These are phyloP conservation scores for Neurospora cerealis DNA, from an alignment of 495 filamentous ascomycete genomes.

Conservation along the genomic window DNA sequence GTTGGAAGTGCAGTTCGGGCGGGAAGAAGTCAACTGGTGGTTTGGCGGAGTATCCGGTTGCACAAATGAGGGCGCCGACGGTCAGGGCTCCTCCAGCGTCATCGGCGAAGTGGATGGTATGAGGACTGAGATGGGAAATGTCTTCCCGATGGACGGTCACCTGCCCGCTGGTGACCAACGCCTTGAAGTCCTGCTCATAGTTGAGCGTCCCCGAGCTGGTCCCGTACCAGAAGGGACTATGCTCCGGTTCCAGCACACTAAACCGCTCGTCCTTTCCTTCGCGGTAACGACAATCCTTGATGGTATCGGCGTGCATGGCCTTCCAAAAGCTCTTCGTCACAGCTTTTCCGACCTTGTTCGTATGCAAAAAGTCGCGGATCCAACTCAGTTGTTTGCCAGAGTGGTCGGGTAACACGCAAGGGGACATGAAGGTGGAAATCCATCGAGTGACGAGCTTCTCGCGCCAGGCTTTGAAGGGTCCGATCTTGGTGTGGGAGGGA, in stretches of 20 bases:
- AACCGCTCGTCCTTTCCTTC: constrained; percentile 27
- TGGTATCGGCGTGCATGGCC: constrained; percentile 42
- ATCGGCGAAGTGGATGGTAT: constrained; percentile 30
- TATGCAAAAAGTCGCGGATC: constrained; percentile 31
- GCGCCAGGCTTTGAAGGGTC: constrained; percentile 16
- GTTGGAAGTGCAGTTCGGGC: not conserved
- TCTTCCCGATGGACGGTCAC: constrained; percentile 55
- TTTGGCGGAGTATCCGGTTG: constrained; percentile 44
- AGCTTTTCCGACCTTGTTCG: constrained; percentile 47
- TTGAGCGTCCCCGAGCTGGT: constrained; percentile 48
- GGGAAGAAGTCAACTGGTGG: constrained; percentile 10
- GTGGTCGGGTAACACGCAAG: constrained; percentile 11
- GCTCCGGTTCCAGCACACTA: constrained; percentile 45
- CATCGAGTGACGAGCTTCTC: constrained; percentile 35
- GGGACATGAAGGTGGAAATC: constrained; percentile 34
- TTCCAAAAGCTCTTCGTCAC: constrained; percentile 54
- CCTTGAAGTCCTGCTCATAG: constrained; percentile 53
- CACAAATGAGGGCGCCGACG: constrained; percentile 53
- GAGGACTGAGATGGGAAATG: constrained; percentile 41
- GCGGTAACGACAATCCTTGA: constrained; percentile 42
- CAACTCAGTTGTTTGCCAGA: constrained; percentile 10
- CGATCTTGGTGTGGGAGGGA: constrained; percentile 18
- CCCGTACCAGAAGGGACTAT: constrained; percentile 44
- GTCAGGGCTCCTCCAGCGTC: constrained; percentile 36
- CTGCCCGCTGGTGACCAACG: constrained; percentile 43